phyloP scores from a whole-genome alignment of 2,329 filamentous ascomycete genomes.

The Aureobasidium sp. region DNA sequence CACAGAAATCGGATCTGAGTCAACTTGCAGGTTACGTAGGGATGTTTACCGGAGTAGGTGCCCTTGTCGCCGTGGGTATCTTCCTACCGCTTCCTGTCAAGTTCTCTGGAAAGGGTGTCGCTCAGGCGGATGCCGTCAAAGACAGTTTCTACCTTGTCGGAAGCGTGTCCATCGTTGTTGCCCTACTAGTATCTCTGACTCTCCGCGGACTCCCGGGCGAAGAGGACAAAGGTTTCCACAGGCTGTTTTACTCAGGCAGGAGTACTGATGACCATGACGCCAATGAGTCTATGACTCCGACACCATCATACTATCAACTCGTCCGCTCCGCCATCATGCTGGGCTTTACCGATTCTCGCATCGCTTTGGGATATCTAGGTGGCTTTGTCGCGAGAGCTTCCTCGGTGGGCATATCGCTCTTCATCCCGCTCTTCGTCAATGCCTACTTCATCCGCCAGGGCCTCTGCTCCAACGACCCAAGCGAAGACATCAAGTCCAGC shows the following conservation, averaged over 20 bases:
- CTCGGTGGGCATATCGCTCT: constrained; percentile 89
- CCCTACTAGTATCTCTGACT: constrained; percentile 70
- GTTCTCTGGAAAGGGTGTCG: constrained; percentile 67
- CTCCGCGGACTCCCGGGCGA: constrained; percentile 64
- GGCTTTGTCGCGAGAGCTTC: constrained; percentile 93
- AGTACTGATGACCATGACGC: constrained; percentile 13
- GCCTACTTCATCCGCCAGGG: constrained; percentile 78
- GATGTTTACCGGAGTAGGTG: constrained; percentile 85
- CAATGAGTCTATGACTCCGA: constrained; percentile 30
- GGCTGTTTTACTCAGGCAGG: constrained; percentile 28
- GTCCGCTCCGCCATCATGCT: constrained; percentile 44
- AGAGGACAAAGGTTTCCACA: constrained; percentile 64
- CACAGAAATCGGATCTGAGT: constrained; percentile 5
- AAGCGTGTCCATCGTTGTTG: constrained; percentile 61
- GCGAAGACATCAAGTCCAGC: constrained; percentile 67
- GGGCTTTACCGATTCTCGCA: constrained; percentile 67
- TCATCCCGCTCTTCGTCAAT: constrained; percentile 89
- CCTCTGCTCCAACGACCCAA: constrained; percentile 56
- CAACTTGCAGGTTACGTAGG: constrained; percentile 83
- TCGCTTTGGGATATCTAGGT: constrained; percentile 82
- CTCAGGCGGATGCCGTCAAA: constrained; percentile 66
- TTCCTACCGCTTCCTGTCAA: constrained; percentile 83
- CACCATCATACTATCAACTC: constrained; percentile 47
- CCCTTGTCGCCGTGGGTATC: constrained; percentile 69
- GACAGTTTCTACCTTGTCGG: constrained; percentile 87